A percentile compares a stretch with the other conserved stretches of the same genome.
These are phyloP conservation scores for Mortierella sp. DNA, from an alignment of 371 early-diverging fungal genomes.

Conservation along the genomic window DNA sequence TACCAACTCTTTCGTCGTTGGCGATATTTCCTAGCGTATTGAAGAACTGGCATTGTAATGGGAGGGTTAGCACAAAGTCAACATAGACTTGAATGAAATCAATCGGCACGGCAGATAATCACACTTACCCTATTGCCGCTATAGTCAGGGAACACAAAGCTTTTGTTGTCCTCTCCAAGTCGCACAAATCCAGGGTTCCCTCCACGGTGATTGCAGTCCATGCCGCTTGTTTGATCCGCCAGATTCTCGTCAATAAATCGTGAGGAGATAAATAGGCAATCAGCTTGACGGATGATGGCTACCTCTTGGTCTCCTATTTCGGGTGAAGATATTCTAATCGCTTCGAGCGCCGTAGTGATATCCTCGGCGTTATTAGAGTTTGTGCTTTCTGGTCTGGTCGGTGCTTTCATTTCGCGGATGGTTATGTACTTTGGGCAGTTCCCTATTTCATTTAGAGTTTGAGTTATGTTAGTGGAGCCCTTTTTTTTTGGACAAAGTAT, in stretches of 20 bases:
- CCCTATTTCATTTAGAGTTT: slow-evolving; percentile 7
- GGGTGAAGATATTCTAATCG: neutral
- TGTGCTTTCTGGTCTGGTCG: neutral
- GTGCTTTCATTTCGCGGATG: slow-evolving; percentile 31
- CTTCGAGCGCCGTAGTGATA: too few species aligned
- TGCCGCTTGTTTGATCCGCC: slow-evolving; percentile 48
- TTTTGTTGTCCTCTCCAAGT: slow-evolving; percentile 12
- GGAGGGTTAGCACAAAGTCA: neutral
- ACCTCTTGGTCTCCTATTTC: slow-evolving; percentile 17
- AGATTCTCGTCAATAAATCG: slow-evolving; percentile 44
- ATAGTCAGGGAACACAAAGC: slow-evolving; percentile 43
- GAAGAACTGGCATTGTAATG: slow-evolving; percentile 33
- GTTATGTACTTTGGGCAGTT: slow-evolving; percentile 55
- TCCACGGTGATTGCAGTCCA: slow-evolving; percentile 55
- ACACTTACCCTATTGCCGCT: slow-evolving; percentile 51
- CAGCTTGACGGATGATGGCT: slow-evolving; percentile 33
- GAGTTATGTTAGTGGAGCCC: neutral
- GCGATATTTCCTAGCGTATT: slow-evolving; percentile 44
- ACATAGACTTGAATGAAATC: neutral
- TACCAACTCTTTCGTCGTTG: slow-evolving; percentile 32
- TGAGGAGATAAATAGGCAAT: slow-evolving; percentile 42
- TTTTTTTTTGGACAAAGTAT: neutral
- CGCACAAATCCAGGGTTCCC: slow-evolving; percentile 48
- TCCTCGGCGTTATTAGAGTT: neutral
- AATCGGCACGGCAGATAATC: neutral